Conservation (phyloP, 768 basidiomycete species). For the Saitozyma sp. region DNA sequence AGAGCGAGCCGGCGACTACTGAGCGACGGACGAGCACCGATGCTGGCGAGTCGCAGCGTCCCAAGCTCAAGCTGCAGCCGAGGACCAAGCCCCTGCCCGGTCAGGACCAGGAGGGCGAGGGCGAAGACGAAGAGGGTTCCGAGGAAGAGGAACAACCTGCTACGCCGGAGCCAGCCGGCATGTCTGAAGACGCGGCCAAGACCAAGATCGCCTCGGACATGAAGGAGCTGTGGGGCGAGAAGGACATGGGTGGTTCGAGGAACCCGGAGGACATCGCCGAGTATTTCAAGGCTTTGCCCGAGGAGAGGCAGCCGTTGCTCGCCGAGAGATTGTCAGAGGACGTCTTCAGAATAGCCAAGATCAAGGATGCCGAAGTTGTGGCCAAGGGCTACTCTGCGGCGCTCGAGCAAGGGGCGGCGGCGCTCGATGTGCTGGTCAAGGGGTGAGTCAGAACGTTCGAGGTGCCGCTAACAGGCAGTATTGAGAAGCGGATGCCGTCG, state of each 20-base stretch:
- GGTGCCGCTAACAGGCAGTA: slow-evolving; percentile 24
- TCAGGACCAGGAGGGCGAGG: slow-evolving; percentile 23
- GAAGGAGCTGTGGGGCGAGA: slow-evolving; percentile 77
- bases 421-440: slow-evolving; percentile 66
- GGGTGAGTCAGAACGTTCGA: slow-evolving; percentile 48
- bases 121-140: slow-evolving; percentile 53
- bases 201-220: slow-evolving; percentile 76
- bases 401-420: slow-evolving; percentile 63
- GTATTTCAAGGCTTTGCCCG: slow-evolving; percentile 75
- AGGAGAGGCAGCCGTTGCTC: slow-evolving; percentile 64
- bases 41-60: slow-evolving; percentile 64
- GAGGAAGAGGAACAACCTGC: slow-evolving; percentile 57
- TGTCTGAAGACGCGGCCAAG: slow-evolving; percentile 68
- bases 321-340: slow-evolving; percentile 72
- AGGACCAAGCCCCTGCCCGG: slow-evolving; percentile 65
- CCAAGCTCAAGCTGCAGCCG: slow-evolving; percentile 71
- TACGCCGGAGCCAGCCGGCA: slow-evolving; percentile 50
- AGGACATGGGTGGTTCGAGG: slow-evolving; percentile 53
- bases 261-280: slow-evolving; percentile 82
- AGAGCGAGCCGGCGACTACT: slow-evolving; percentile 57
- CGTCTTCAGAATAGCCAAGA: slow-evolving; percentile 74
- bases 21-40: slow-evolving; percentile 25
- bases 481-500: slow-evolving; percentile 50
- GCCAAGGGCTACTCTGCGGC: slow-evolving; percentile 70
- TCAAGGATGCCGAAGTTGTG: slow-evolving; percentile 74